A percentile compares a stretch with the other conserved stretches of the same genome.
Conservation (phyloP, 768 basidiomycete genomes). For the Sarcodon aspratus region DNA sequence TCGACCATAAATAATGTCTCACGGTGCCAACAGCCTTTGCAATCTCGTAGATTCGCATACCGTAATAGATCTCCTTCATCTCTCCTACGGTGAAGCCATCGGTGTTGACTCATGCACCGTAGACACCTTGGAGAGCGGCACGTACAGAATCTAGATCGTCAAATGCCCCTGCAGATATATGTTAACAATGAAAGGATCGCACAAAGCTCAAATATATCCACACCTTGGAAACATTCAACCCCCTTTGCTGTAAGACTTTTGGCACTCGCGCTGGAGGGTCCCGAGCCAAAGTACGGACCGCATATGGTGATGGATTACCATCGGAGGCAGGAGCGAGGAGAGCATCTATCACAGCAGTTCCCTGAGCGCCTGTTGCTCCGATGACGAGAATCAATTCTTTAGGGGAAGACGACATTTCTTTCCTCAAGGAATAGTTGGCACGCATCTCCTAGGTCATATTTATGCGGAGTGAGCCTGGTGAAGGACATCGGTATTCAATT, state of each 20-base stretch:
- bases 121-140: slow-evolving; percentile 21
- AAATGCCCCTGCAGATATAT: slow-evolving; percentile 17
- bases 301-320: slow-evolving; percentile 27
- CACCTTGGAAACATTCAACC: slow-evolving; percentile 25
- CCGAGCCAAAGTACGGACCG: slow-evolving; percentile 27
- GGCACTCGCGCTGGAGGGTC: slow-evolving; percentile 19
- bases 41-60: slow-evolving; percentile 29
- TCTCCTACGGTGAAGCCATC: slow-evolving; percentile 28
- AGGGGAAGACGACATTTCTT: not conserved
- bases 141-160: slow-evolving; percentile 19
- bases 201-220: not conserved
- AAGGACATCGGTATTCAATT: no score
- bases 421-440: no score
- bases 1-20: slow-evolving; percentile 31
- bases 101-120: slow-evolving; percentile 28
- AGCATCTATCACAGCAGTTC: slow-evolving; percentile 24
- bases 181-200: no score
- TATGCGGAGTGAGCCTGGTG: no score
- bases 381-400: slow-evolving; percentile 30
- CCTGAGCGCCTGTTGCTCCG: slow-evolving; percentile 34
- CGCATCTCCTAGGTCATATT: no score
- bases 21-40: slow-evolving; percentile 21
- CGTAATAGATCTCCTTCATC: slow-evolving; percentile 26
- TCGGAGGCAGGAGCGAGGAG: slow-evolving; percentile 21
- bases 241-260: slow-evolving; percentile 22